A percentile compares a stretch with the other conserved stretches of the same genome.
Evolutionary conservation across 345 rosid genomes (phyloP).

Genomic region (Euphorbia pulcherrima): DNA sequence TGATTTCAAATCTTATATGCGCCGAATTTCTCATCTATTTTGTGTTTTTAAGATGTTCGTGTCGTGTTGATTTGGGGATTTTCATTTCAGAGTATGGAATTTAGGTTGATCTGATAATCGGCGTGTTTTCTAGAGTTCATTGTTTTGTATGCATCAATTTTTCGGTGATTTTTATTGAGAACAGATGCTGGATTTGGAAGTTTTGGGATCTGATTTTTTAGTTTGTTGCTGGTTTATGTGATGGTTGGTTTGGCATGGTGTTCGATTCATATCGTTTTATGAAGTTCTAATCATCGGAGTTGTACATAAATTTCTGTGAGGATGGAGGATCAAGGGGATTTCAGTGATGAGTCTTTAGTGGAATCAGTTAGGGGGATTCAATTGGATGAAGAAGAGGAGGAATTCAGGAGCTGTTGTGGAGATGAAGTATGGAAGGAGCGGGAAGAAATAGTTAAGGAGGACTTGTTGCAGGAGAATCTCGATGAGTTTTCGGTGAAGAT

Average conservation of each 20-base stretch:
- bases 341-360: conserved; percentile 33
- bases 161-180: conserved; percentile 10
- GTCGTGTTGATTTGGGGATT: conserved; percentile 13
- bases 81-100: conserved; percentile 14
- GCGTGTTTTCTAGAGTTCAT: conserved; percentile 21
- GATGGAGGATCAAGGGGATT: conserved; percentile 49
- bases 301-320: conserved; percentile 13
- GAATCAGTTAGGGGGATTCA: conserved; percentile 39
- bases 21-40: not conserved
- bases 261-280: conserved; percentile 26
- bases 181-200: not conserved
- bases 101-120: conserved; percentile 35
- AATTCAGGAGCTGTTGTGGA: conserved; percentile 86
- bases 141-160: conserved; percentile 6
- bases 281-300: conserved; percentile 7
- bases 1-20: conserved; percentile 7
- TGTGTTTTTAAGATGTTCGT: conserved; percentile 17
- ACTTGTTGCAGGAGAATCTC: conserved; percentile 35
- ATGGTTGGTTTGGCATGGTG: conserved; percentile 15
- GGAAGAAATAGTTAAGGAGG: conserved; percentile 51
- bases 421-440: conserved; percentile 82
- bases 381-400: conserved; percentile 76
- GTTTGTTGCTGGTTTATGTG: conserved; percentile 23
- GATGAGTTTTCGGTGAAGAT: conserved; percentile 79
- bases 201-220: not conserved